These are phyloP conservation scores for Solioccasus polychromus DNA, from an alignment of 768 basidiomycete genomes.

Conservation along the genomic window DNA sequence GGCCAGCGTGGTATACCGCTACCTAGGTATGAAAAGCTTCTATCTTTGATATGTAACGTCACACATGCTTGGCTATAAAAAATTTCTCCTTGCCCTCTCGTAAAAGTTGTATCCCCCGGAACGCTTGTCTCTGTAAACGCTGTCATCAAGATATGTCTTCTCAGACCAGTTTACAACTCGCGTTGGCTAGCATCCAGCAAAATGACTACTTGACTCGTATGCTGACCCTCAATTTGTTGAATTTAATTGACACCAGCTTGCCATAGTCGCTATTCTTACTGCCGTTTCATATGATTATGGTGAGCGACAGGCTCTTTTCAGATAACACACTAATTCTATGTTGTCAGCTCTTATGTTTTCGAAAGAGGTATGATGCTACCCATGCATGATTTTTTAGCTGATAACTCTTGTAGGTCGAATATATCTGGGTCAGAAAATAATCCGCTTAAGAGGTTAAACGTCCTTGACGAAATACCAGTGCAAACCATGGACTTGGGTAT, in stretches of 20 bases:
- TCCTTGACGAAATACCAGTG: not conserved
- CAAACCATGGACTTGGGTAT: conserved; percentile 10
- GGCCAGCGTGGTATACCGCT: no score
- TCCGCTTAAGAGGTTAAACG: not conserved
- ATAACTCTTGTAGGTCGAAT: no score
- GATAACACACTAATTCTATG: no score
- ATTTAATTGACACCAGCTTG: not conserved
- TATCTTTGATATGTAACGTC: no score
- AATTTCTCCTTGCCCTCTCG: no score
- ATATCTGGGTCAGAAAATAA: conserved; percentile 11
- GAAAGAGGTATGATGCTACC: no score
- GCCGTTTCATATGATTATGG: conserved; percentile 10
- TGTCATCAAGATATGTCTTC: no score
- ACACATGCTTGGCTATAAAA: no score
- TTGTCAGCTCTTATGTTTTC: conserved; percentile 8
- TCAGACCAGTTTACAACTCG: not conserved
- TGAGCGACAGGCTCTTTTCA: not conserved
- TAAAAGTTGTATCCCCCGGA: no score
- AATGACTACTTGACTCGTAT: not conserved
- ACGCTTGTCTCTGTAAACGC: no score
- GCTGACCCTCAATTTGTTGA: not conserved
- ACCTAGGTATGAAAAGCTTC: no score
- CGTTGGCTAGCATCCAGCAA: not conserved
- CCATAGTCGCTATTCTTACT: not conserved
- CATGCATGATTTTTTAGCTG: no score